Evolutionary conservation across 2,329 filamentous ascomycete genomes (phyloP).

Genomic region (Metarhizium humberi): DNA sequence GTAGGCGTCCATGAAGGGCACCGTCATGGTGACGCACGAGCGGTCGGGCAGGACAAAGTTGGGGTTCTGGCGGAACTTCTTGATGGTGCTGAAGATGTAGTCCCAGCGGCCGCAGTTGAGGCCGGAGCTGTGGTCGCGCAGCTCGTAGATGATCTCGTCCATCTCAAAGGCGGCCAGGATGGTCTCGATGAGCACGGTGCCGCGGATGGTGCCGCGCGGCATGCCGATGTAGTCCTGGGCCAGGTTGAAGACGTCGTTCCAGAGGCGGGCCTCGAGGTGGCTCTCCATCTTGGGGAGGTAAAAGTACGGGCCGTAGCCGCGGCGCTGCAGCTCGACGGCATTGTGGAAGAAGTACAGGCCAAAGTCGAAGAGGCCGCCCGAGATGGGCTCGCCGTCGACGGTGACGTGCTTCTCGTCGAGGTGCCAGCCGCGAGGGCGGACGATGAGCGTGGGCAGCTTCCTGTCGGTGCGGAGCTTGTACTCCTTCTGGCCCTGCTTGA

Average conservation of each 20-base stretch:
- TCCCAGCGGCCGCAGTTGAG: conserved; percentile 99
- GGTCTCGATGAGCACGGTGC: conserved; percentile 93
- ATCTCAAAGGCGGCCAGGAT: conserved; percentile 98
- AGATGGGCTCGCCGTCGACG: conserved; percentile 90
- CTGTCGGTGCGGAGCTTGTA: conserved; percentile 95
- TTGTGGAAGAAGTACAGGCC: conserved; percentile 99
- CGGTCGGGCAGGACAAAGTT: conserved; percentile 92
- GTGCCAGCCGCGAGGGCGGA: conserved; percentile 94
- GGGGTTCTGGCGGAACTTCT: conserved; percentile 94
- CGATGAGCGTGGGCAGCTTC: conserved; percentile 78
- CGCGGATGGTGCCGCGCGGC: conserved; percentile 83
- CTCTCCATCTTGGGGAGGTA: conserved; percentile 98
- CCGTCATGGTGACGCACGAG: conserved; percentile 88
- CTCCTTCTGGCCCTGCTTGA: conserved; percentile 89
- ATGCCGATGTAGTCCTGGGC: conserved; percentile 89
- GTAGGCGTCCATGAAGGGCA: conserved; percentile 96
- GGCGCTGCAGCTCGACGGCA: conserved; percentile 75
- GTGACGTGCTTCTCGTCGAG: conserved; percentile 97
- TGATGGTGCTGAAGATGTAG: conserved; percentile 99
- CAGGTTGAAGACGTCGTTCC: conserved; percentile 97
- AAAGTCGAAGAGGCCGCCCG: conserved; percentile 89
- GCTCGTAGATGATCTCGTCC: conserved; percentile 99
- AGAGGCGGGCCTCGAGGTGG: conserved; percentile 90
- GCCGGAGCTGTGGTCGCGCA: conserved; percentile 90
- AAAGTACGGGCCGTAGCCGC: conserved; percentile 88